Evolutionary conservation across 345 rosid genomes (phyloP), one percentile per base, ranked within the genome.

Genomic region (Salix purpurea): DNA sequence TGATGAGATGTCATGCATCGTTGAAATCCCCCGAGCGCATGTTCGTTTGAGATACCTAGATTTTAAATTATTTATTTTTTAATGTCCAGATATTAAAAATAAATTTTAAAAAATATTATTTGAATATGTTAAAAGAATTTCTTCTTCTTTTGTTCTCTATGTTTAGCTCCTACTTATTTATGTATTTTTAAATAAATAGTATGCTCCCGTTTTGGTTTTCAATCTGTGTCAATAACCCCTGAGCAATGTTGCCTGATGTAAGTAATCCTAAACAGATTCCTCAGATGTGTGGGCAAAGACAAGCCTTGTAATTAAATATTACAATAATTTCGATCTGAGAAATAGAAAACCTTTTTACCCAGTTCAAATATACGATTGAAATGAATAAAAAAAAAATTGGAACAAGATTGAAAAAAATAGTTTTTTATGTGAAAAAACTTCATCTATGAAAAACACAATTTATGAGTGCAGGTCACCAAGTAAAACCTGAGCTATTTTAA

Each of bases 391-490:
- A 30, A 30, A 2, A 30, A 1, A 0, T 28, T 28, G 30, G 30
- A 28, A 28, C 30, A 28, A 28, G 30, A 28, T 28, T 28, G 30
- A 28, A 28, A 28, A 28, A 28, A 28, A 28, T 1, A 28, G 2
- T 28, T 28, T 28, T 1, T 28, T 28, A 28, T 28, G 30, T 2
- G 30, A 28, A 2, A 28, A 28, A 28, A 28, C 30, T 28, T 28
- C 0, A 2, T 2, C 30, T 28, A 0, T 2, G 0, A 1, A 28
- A 28, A 28, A 28, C 2, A 2, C 2, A 28, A 28, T 28, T 28
- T 28, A 28, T 28, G 30, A 28, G 30, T 28, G 2, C 30, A 28
- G 2, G 30, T 28, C 30, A 28, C 1, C 30, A 28, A 28, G 2
- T 28, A 28, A 28, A 28, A 28, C 2, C 30, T 2, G 30, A 28